Evolutionary conservation across 2,329 filamentous ascomycete species (phyloP).

Genomic region (Fusarium subglutinans): DNA sequence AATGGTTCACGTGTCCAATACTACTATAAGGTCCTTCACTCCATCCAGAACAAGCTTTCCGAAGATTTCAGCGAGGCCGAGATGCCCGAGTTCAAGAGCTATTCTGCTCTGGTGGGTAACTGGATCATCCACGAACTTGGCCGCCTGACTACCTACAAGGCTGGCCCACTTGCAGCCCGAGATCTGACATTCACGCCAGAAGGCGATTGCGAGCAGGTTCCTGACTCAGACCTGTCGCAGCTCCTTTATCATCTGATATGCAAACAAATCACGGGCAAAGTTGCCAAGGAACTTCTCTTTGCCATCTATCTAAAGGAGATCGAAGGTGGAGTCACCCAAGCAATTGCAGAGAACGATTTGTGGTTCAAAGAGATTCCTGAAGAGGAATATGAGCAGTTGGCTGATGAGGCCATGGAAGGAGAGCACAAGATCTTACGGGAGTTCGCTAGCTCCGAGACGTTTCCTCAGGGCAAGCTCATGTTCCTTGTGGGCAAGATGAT

Average conservation of each 20-base stretch:
- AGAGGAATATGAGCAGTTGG: slow-evolving; percentile 60
- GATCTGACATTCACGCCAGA: slow-evolving; percentile 54
- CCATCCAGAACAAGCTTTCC: slow-evolving; percentile 49
- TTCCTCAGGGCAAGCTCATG: slow-evolving; percentile 68
- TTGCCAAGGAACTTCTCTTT: slow-evolving; percentile 67
- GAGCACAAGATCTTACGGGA: slow-evolving; percentile 59
- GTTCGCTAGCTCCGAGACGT: slow-evolving; percentile 56
- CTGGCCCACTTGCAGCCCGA: slow-evolving; percentile 45
- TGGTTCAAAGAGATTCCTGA: slow-evolving; percentile 64
- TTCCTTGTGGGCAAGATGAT: slow-evolving; percentile 69
- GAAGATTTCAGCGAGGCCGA: slow-evolving; percentile 28
- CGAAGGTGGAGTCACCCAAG: slow-evolving; percentile 53
- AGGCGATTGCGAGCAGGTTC: slow-evolving; percentile 59
- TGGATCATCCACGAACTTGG: slow-evolving; percentile 82
- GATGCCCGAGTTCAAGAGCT: slow-evolving; percentile 45
- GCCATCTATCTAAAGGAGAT: slow-evolving; percentile 60
- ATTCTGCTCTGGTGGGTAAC: slow-evolving; percentile 63
- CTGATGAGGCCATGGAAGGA: slow-evolving; percentile 53
- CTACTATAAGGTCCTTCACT: slow-evolving; percentile 73
- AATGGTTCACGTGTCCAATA: slow-evolving; percentile 83
- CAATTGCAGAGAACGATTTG: slow-evolving; percentile 58
- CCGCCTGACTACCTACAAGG: slow-evolving; percentile 66
- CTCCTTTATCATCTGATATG: slow-evolving; percentile 59
- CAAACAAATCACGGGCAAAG: slow-evolving; percentile 62
- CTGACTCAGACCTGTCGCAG: slow-evolving; percentile 58